phyloP scores from a whole-genome alignment of 2,329 filamentous ascomycete species.

The Calonectria montana region DNA sequence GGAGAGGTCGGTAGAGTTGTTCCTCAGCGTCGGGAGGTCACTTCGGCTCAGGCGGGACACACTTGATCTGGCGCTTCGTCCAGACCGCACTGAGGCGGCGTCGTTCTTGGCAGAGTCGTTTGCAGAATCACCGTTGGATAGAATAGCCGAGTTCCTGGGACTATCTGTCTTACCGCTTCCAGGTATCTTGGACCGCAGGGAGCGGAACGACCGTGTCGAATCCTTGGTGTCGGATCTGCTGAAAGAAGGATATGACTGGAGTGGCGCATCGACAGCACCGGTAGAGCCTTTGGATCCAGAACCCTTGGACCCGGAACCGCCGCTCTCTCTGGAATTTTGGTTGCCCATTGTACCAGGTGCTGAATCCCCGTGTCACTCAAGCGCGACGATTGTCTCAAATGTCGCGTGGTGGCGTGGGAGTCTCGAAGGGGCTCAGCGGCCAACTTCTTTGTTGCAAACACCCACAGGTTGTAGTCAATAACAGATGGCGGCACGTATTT shows the following conservation, averaged over 20 bases:
- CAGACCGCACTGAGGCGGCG: conserved; percentile 79
- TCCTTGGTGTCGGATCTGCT: conserved; percentile 93
- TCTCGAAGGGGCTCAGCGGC: conserved; percentile 35
- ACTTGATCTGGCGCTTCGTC: conserved; percentile 67
- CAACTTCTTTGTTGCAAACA: conserved; percentile 27
- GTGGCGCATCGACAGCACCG: conserved; percentile 55
- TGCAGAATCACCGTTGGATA: conserved; percentile 68
- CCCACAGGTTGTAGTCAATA: conserved; percentile 25
- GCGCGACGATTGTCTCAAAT: conserved; percentile 43
- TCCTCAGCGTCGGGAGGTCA: conserved; percentile 56
- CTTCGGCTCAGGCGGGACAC: conserved; percentile 58
- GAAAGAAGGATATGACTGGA: conserved; percentile 92
- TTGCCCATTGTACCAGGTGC: conserved; percentile 72
- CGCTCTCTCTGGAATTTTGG: conserved; percentile 73
- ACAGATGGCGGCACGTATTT: conserved; percentile 21
- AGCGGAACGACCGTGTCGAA: conserved; percentile 86
- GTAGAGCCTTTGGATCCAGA: conserved; percentile 63
- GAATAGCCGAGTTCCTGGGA: conserved; percentile 78
- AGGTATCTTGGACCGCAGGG: conserved; percentile 89
- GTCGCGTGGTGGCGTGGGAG: conserved; percentile 42
- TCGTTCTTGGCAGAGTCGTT: conserved; percentile 73
- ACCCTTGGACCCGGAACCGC: conserved; percentile 58
- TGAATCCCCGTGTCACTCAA: conserved; percentile 32
- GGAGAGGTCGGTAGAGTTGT: conserved; percentile 55
- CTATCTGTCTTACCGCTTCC: conserved; percentile 80